phyloP scores from a whole-genome alignment of 2,329 filamentous ascomycete species.

The Sporothrix brasiliensis region DNA sequence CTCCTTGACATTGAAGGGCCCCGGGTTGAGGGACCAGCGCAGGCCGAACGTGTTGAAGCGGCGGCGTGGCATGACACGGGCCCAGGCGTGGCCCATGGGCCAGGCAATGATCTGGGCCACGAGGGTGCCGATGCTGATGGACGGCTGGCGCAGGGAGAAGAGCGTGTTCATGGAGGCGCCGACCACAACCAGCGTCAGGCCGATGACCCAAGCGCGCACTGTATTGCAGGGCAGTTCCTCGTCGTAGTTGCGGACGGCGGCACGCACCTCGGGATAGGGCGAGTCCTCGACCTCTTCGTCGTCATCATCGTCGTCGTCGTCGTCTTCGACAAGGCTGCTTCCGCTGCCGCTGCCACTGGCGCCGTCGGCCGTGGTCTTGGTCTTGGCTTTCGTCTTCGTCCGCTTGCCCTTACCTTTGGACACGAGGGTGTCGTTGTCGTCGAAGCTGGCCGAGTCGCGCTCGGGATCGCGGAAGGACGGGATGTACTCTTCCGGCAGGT shows the following conservation, averaged over 20 bases:
- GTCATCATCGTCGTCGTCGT: slow-evolving; percentile 39
- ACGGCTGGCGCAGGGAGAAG: slow-evolving; percentile 64
- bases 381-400: slow-evolving; percentile 1
- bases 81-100: slow-evolving; percentile 65
- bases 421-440: slow-evolving; percentile 36
- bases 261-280: slow-evolving; percentile 64
- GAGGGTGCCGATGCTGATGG: slow-evolving; percentile 62
- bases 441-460: slow-evolving; percentile 34
- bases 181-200: slow-evolving; percentile 57
- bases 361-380: not conserved
- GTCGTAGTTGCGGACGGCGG: slow-evolving; percentile 66
- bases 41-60: slow-evolving; percentile 57
- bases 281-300: slow-evolving; percentile 57
- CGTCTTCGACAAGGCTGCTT: not conserved
- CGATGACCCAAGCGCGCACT: slow-evolving; percentile 66
- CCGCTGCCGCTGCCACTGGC: slow-evolving; percentile 3
- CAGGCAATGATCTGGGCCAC: slow-evolving; percentile 67
- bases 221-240: slow-evolving; percentile 68
- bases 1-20: slow-evolving; percentile 72
- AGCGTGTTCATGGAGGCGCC: slow-evolving; percentile 66
- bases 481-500: slow-evolving; percentile 51
- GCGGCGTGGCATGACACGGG: slow-evolving; percentile 55
- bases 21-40: slow-evolving; percentile 64
- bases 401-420: slow-evolving; percentile 19
- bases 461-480: slow-evolving; percentile 37